Conservation (phyloP, 2,329 filamentous ascomycete species). For the Diplodia corticola region DNA sequence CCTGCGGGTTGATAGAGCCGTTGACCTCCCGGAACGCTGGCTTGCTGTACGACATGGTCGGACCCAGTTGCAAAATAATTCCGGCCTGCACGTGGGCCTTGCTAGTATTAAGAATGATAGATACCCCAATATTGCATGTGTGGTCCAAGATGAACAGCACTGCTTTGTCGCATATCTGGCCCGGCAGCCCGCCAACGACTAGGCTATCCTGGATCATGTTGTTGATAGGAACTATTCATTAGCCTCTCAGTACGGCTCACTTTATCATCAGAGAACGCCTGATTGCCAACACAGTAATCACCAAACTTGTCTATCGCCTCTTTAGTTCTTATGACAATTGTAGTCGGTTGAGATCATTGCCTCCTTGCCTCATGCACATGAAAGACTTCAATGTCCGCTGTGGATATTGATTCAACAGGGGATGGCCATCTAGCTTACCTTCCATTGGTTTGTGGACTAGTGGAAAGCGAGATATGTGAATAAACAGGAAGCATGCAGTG, state of each 20-base stretch:
- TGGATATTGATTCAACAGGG: not conserved
- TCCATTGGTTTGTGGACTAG: not conserved
- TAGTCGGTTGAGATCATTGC: not conserved
- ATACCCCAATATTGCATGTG: not conserved
- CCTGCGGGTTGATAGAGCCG: conserved; percentile 4
- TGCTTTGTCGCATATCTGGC: conserved; percentile 36
- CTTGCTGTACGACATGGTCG: not conserved
- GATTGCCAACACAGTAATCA: not conserved
- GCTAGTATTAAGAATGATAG: not conserved
- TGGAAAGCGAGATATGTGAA: not conserved
- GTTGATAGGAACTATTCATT: too few relatives aligned
- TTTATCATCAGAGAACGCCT: not conserved
- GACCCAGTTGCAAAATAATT: too few relatives aligned
- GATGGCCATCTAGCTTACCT: not conserved
- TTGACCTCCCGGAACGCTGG: conserved; percentile 17
- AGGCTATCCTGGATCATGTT: too few relatives aligned
- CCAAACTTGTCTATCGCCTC: not conserved
- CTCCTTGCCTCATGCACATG: not conserved
- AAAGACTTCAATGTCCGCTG: too few relatives aligned
- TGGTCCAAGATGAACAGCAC: conserved; percentile 32
- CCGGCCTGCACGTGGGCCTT: too few relatives aligned
- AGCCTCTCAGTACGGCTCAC: not conserved
- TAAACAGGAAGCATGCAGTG: not conserved
- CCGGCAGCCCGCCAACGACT: conserved; percentile 29
- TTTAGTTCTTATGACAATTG: not conserved